These are phyloP conservation scores for Chaetomiaceae sp. DNA, from an alignment of 2,329 filamentous ascomycete species.

Conservation along the genomic window DNA sequence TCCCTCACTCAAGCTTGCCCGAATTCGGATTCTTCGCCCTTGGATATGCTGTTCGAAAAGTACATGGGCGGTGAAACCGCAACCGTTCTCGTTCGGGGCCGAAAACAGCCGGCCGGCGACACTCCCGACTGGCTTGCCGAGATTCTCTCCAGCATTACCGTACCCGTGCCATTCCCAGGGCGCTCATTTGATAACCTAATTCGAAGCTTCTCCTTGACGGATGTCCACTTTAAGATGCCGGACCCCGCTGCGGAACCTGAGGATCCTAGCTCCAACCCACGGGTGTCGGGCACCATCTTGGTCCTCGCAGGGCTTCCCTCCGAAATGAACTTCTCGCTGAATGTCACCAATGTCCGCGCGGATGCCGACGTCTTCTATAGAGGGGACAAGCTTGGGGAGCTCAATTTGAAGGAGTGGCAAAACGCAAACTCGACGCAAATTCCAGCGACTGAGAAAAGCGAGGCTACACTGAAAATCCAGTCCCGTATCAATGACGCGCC, in stretches of 20 bases:
- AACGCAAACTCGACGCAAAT: constrained; percentile 73
- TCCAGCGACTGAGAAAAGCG: constrained; percentile 51
- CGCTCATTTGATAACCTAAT: constrained; percentile 77
- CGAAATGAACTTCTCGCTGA: constrained; percentile 80
- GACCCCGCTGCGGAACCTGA: constrained; percentile 72
- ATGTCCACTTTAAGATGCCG: constrained; percentile 83
- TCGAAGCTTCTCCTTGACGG: constrained; percentile 77
- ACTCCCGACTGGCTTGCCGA: constrained; percentile 81
- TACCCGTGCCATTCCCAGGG: constrained; percentile 81
- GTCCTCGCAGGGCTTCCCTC: constrained; percentile 75
- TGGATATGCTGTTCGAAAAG: constrained; percentile 74
- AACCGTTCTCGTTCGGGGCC: constrained; percentile 78
- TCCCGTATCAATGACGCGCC: constrained; percentile 75
- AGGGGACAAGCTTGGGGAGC: constrained; percentile 69
- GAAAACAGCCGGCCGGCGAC: constrained; percentile 57
- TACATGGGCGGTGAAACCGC: constrained; percentile 79
- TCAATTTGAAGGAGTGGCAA: constrained; percentile 81
- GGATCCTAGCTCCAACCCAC: constrained; percentile 67
- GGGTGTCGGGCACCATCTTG: constrained; percentile 76
- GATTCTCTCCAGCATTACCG: constrained; percentile 72
- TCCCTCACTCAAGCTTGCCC: constrained; percentile 71
- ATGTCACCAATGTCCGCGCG: constrained; percentile 72
- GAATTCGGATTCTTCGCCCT: constrained; percentile 69
- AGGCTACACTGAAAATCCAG: constrained; percentile 65
- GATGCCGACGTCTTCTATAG: constrained; percentile 78